These are phyloP conservation scores for Nymphaea thermarum DNA, from an alignment of 164 flowering plant genomes.

Conservation along the genomic window DNA sequence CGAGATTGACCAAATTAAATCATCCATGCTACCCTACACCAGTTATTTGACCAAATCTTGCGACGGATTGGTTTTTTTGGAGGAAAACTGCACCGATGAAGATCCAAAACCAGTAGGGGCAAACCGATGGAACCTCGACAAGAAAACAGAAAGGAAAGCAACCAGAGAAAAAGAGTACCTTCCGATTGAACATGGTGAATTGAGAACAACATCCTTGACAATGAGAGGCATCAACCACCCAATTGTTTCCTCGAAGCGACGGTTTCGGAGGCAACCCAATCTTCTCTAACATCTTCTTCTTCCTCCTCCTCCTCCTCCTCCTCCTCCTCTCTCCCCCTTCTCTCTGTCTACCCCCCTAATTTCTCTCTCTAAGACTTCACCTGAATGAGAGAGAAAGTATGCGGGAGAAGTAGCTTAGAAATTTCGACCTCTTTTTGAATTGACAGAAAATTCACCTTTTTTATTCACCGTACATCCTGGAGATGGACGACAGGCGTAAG, in stretches of 20 bases:
- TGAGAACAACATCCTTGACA: conserved; percentile 96
- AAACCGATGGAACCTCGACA: conserved; percentile 1
- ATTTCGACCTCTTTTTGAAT: no score
- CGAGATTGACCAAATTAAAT: no score
- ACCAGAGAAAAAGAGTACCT: conserved; percentile 29
- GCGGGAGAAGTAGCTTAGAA: no score
- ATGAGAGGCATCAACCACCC: conserved; percentile 92
- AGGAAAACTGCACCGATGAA: neutral
- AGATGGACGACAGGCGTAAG: no score
- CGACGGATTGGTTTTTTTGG: neutral
- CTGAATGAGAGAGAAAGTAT: no score
- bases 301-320: neutral
- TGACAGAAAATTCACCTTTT: no score
- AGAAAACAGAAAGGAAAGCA: neutral
- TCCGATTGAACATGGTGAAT: conserved; percentile 94
- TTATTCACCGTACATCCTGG: no score
- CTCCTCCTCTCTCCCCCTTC: neutral
- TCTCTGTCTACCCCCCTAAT: neutral
- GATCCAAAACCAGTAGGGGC: neutral
- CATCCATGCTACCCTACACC: no score
- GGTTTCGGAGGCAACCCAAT: conserved; percentile 92
- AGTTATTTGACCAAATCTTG: no score
- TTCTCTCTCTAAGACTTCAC: neutral
- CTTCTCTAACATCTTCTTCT: conserved; percentile 75
- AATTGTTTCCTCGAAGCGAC: conserved; percentile 59